Evolutionary conservation across 2,329 filamentous ascomycete genomes (phyloP).

Genomic region (Huntiella omanensis): DNA sequence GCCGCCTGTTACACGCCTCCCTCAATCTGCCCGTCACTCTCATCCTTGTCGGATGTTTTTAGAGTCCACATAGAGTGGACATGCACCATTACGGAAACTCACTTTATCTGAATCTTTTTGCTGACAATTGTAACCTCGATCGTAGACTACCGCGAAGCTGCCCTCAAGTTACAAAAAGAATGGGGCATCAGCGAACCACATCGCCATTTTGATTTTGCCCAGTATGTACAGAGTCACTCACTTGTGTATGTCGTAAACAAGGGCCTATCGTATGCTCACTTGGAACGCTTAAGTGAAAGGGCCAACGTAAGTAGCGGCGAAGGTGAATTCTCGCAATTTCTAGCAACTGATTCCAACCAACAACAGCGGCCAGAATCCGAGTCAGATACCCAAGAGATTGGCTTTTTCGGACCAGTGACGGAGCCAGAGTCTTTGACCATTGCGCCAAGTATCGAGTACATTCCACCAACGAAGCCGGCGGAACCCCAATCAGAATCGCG

Average conservation of each 20-base stretch:
- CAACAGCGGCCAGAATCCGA: neutral
- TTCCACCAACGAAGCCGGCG: conserved; percentile 1
- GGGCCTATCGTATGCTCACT: conserved; percentile 40
- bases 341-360: neutral
- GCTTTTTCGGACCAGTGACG: conserved; percentile 34
- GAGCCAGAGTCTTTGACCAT: too few species aligned
- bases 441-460: neutral
- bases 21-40: neutral
- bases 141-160: conserved; percentile 48
- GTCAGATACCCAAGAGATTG: conserved; percentile 13
- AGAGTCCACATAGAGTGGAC: too few species aligned
- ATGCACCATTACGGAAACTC: too few species aligned
- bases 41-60: neutral
- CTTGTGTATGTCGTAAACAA: conserved; percentile 44
- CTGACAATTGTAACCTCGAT: conserved; percentile 1
- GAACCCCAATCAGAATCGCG: too few species aligned
- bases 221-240: conserved; percentile 44
- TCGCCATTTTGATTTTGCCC: conserved; percentile 43
- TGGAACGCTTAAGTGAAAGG: conserved; percentile 31
- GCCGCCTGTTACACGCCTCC: neutral
- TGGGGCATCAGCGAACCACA: conserved; percentile 46
- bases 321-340: neutral
- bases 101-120: neutral
- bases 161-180: conserved; percentile 49
- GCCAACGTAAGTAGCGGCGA: too few species aligned